Percentiles rank a stretch among this genome's conserved stretches.
These are phyloP conservation scores for Penicillium robsamsonii DNA, from an alignment of 495 filamentous ascomycete species.

Conservation along the genomic window DNA sequence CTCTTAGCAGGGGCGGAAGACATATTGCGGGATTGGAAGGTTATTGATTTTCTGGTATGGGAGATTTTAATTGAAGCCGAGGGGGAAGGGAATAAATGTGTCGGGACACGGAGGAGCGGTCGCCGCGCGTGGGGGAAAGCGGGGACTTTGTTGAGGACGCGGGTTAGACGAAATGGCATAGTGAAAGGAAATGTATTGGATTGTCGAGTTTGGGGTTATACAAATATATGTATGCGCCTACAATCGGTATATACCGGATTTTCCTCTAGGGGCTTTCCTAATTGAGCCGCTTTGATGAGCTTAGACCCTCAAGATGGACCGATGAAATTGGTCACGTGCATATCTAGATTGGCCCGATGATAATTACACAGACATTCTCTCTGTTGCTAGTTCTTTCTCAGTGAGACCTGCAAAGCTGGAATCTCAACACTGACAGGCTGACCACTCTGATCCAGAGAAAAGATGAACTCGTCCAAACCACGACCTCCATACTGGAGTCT, in stretches of 20 bases:
- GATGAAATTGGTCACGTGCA: not conserved
- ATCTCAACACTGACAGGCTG: conserved; percentile 37
- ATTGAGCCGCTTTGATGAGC: not conserved
- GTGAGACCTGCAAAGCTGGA: not conserved
- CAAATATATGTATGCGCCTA: not conserved
- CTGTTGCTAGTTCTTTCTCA: not conserved
- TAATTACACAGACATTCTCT: not conserved
- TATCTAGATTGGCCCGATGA: not conserved
- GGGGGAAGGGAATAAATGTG: conserved; percentile 7
- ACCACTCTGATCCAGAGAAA: conserved; percentile 39
- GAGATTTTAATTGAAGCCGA: not conserved
- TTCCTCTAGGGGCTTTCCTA: not conserved
- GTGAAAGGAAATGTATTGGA: not conserved
- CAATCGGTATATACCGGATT: not conserved
- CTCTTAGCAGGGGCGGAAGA: conserved; percentile 48
- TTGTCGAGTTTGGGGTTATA: not conserved
- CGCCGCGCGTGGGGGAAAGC: conserved; percentile 28
- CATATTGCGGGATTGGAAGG: conserved; percentile 23
- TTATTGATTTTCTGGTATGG: not conserved
- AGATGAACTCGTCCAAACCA: conserved; percentile 52
- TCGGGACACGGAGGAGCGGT: conserved; percentile 8
- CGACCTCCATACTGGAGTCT: conserved; percentile 38
- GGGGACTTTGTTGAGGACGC: conserved; percentile 13
- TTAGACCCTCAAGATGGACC: too few species aligned
- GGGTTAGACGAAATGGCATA: conserved; percentile 5